A percentile compares a stretch with the other conserved stretches of the same genome.
These are phyloP conservation scores for Colletotrichum abscissum DNA, from an alignment of 2,329 filamentous ascomycete genomes.

Conservation along the genomic window DNA sequence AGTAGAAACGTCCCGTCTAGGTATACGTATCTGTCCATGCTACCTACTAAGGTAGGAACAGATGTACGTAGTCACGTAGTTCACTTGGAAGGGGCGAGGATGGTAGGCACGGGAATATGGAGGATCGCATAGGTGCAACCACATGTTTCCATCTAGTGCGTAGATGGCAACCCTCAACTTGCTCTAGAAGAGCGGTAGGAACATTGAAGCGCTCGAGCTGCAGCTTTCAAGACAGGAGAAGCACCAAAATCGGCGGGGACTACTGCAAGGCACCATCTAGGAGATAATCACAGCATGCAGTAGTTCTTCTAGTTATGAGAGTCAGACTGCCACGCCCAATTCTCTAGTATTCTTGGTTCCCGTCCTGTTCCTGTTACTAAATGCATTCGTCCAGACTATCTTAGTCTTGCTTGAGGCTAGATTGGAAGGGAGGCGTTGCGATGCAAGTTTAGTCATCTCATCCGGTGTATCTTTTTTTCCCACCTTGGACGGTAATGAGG, in stretches of 20 bases:
- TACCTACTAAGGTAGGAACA: background rate
- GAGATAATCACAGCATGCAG: slow-evolving; percentile 22
- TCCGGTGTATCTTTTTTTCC: too few species aligned
- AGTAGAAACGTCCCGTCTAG: background rate
- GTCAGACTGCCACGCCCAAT: background rate
- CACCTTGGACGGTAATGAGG: slow-evolving; percentile 13
- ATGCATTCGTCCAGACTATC: slow-evolving; percentile 22
- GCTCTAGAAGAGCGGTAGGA: slow-evolving; percentile 12
- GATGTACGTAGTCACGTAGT: background rate
- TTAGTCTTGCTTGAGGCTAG: slow-evolving; percentile 10
- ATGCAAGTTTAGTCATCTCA: slow-evolving; percentile 16
- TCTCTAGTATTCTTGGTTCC: background rate
- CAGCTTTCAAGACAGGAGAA: slow-evolving; percentile 34
- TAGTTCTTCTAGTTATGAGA: background rate
- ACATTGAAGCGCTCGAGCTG: slow-evolving; percentile 26
- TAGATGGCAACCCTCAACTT: background rate
- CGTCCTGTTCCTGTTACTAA: slow-evolving; percentile 9
- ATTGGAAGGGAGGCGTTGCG: slow-evolving; percentile 16
- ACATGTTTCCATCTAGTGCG: slow-evolving; percentile 14
- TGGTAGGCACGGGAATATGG: slow-evolving; percentile 7
- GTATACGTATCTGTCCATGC: background rate
- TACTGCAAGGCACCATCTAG: slow-evolving; percentile 36
- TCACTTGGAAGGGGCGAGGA: slow-evolving; percentile 14
- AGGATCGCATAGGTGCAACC: slow-evolving; percentile 22
- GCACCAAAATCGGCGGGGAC: slow-evolving; percentile 25